A percentile compares a stretch with the other conserved stretches of the same genome.
phyloP scores from a whole-genome alignment of 208 protist species.

The Lotmaria passim region DNA sequence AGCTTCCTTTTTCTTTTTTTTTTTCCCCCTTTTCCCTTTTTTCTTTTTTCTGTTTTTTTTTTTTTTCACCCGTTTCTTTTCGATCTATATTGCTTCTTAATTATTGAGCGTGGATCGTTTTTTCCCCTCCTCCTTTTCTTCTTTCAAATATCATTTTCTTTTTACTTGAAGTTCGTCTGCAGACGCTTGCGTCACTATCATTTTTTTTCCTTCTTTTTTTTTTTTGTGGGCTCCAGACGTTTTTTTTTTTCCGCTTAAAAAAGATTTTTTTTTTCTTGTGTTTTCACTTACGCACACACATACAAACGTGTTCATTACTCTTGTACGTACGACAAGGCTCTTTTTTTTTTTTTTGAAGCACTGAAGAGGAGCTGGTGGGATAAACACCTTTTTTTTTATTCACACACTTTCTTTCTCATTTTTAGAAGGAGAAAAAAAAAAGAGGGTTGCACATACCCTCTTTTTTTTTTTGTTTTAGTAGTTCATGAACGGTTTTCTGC shows the following conservation, averaged over 20 bases:
- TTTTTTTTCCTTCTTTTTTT: too few relatives aligned
- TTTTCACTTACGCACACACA: too few relatives aligned
- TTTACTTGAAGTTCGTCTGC: background rate
- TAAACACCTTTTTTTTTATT: too few relatives aligned
- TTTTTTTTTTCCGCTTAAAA: too few relatives aligned
- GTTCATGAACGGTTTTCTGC: slow-evolving; percentile 18
- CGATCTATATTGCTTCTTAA: background rate
- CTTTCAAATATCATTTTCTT: background rate
- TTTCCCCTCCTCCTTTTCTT: slow-evolving; percentile 2
- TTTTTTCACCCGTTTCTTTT: background rate
- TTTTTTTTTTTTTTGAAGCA: slow-evolving; percentile 4
- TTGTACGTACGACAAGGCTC: background rate
- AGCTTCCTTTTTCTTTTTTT: too few relatives aligned
- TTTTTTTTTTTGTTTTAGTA: background rate
- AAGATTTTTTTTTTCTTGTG: too few relatives aligned
- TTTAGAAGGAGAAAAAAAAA: too few relatives aligned
- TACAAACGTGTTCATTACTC: too few relatives aligned
- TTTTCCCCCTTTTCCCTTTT: background rate
- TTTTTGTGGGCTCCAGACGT: too few relatives aligned
- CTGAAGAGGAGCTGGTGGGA: too few relatives aligned
- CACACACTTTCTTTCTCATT: background rate
- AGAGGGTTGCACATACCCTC: too few relatives aligned
- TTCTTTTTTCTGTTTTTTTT: background rate
- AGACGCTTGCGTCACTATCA: too few relatives aligned
- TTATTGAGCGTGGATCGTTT: background rate